Evolutionary conservation across 176 grass and related monocot genomes (phyloP), one percentile per base, ranked within the genome.

Genomic region (Avena sativa): DNA sequence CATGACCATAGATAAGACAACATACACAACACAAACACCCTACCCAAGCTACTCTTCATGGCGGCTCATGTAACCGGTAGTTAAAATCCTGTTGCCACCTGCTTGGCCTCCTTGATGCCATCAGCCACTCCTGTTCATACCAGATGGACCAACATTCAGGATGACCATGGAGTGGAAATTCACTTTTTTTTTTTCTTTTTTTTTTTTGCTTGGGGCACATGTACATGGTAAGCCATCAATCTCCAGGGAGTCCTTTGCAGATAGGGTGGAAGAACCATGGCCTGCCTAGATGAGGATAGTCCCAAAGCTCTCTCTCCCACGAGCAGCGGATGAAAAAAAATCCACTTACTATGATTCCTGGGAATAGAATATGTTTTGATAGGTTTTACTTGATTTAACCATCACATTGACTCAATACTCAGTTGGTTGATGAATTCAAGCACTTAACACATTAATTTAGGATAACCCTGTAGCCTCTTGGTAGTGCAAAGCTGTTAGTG

Each of bases 61-160:
- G 47, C 7, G 48, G 72, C 30, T 75, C 47, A 75, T 17, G 47
- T 47, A 75, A 4, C 47, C 2, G 21, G 72, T 75, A 30, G 71
- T 28, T 74, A 49, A 49, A 46, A 25, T 5, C 44, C 20, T 25
- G n/a, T 49, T 0, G 12, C 71, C n/a, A 49, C 44, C 40, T 43
- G 12, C 71, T 49, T 21, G 2, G n/a, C 46, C n/a, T 51, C n/a
- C 46, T 50, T 28, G 71, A 74, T 50, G 46, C 71, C 46, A 51
- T 51, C 23, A 23, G 71, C 21, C 71, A 74, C 46, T 9, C 47
- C 46, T 3, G 2, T 74, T 49, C 72, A 52, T 1, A 6, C 47
- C 72, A 28, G 72, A 75, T 28, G 72, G 72, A 75, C 23, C 72
- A 51, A 75, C 72, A 51, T 75, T 75, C 47, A 75, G 72, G 47